These are phyloP conservation scores for Harringtonia lauricola DNA, from an alignment of 2,329 filamentous ascomycete species.

Conservation along the genomic window DNA sequence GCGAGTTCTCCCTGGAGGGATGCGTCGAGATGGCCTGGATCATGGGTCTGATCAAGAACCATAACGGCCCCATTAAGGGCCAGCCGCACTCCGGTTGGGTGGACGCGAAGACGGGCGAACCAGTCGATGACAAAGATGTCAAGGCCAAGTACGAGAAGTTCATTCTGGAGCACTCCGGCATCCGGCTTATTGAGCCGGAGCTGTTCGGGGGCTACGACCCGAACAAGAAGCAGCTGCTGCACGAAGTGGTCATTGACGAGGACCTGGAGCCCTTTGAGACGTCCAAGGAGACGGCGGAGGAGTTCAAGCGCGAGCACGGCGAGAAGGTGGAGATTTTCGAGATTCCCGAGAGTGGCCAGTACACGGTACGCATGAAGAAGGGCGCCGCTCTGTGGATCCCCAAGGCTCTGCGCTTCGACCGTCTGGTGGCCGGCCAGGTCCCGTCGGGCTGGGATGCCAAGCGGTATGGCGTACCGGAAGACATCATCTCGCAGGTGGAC, in stretches of 20 bases:
- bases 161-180: conserved; percentile 93
- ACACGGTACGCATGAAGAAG: conserved; percentile 89
- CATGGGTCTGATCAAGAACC: conserved; percentile 98
- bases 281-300: conserved; percentile 92
- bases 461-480: conserved; percentile 90
- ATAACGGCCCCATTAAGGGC: conserved; percentile 92
- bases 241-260: conserved; percentile 95
- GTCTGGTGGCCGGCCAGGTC: conserved; percentile 92
- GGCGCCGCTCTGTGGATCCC: conserved; percentile 90
- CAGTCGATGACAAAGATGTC: conserved; percentile 95
- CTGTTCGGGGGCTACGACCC: conserved; percentile 95
- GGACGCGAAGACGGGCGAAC: conserved; percentile 85
- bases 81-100: conserved; percentile 96
- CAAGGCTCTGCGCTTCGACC: conserved; percentile 94
- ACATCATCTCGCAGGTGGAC: conserved; percentile 96
- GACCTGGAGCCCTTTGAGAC: conserved; percentile 95
- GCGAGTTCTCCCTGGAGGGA: conserved; percentile 93
- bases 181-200: conserved; percentile 94
- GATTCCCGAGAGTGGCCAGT: conserved; percentile 87
- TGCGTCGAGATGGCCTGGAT: conserved; percentile 99
- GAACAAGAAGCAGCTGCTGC: conserved; percentile 95
- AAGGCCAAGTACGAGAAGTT: conserved; percentile 96
- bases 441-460: conserved; percentile 96
- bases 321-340: conserved; percentile 98
- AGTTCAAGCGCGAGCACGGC: conserved; percentile 94